Conservation (phyloP, 1,139 yeast species). For the Pichia kudriavzevii region DNA sequence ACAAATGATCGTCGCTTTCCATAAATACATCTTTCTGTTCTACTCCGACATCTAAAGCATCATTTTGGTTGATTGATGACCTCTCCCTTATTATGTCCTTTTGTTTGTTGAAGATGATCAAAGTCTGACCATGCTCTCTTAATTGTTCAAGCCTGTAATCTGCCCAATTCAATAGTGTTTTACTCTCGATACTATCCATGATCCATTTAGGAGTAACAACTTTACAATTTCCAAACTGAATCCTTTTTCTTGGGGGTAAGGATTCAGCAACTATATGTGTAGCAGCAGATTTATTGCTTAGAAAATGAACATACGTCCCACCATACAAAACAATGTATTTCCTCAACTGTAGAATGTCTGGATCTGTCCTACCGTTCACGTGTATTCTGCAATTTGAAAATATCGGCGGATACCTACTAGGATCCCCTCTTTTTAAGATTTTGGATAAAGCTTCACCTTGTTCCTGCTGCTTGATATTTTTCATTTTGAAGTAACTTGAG, state of each 20-base stretch:
- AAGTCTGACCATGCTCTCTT: conserved; percentile 14
- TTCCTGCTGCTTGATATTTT: conserved; percentile 57
- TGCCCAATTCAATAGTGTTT: conserved; percentile 57
- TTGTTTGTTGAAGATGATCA: conserved; percentile 2
- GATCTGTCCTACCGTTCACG: conserved; percentile 82
- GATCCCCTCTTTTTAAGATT: conserved; percentile 35
- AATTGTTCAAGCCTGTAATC: conserved; percentile 41
- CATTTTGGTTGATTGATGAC: conserved; percentile 5
- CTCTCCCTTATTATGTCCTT: background rate
- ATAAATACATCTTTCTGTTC: conserved; percentile 6
- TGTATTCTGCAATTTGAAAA: conserved; percentile 60
- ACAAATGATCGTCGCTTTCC: conserved; percentile 7
- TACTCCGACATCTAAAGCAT: background rate
- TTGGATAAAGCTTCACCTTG: conserved; percentile 49
- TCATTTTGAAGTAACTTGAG: conserved; percentile 59
- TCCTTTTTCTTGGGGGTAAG: conserved; percentile 66
- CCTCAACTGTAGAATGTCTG: conserved; percentile 67
- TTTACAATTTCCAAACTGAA: conserved; percentile 56
- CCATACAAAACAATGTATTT: conserved; percentile 69
- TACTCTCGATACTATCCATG: conserved; percentile 47
- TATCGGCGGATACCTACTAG: conserved; percentile 30
- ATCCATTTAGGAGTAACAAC: conserved; percentile 87
- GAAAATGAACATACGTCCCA: conserved; percentile 64
- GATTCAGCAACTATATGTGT: conserved; percentile 81
- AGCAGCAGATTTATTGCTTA: conserved; percentile 62